Percentiles rank a stretch among this genome's conserved stretches.
These are phyloP conservation scores for Magnolia kwangsiensis DNA, from an alignment of 164 flowering plant genomes.

Conservation along the genomic window DNA sequence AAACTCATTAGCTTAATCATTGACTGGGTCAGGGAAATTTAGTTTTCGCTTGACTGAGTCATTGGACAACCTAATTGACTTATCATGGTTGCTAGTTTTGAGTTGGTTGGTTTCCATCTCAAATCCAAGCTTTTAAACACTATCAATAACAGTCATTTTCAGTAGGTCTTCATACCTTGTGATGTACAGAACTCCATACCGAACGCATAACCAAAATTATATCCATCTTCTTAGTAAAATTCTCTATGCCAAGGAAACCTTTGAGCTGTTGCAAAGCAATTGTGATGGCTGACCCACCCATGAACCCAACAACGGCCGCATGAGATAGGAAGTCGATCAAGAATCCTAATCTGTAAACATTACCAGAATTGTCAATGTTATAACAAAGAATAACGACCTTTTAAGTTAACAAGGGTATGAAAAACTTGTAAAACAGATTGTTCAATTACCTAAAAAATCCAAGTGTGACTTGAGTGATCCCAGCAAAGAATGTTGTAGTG, in stretches of 20 bases:
- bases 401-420: not conserved
- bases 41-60: too few relatives aligned
- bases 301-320: slow-evolving; percentile 95
- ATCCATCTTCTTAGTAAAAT: slow-evolving; percentile 72
- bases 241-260: slow-evolving; percentile 78
- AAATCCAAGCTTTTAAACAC: too few relatives aligned
- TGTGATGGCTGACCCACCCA: slow-evolving; percentile 97
- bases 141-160: too few relatives aligned
- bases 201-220: slow-evolving; percentile 71
- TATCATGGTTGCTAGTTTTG: too few relatives aligned
- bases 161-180: slow-evolving; percentile 49
- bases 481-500: slow-evolving; percentile 96
- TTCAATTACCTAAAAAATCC: slow-evolving; percentile 68
- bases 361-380: not conserved
- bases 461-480: slow-evolving; percentile 76
- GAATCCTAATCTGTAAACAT: slow-evolving; percentile 68
- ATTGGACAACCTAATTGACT: too few relatives aligned
- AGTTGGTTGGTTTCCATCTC: too few relatives aligned
- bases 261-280: slow-evolving; percentile 95
- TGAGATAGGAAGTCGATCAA: slow-evolving; percentile 91
- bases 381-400: not conserved
- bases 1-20: too few relatives aligned
- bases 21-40: too few relatives aligned
- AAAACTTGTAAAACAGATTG: not conserved
- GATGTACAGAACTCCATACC: slow-evolving; percentile 52